These are phyloP conservation scores for Cladobotryum protrusum DNA, from an alignment of 2,329 filamentous ascomycete species.

Conservation along the genomic window DNA sequence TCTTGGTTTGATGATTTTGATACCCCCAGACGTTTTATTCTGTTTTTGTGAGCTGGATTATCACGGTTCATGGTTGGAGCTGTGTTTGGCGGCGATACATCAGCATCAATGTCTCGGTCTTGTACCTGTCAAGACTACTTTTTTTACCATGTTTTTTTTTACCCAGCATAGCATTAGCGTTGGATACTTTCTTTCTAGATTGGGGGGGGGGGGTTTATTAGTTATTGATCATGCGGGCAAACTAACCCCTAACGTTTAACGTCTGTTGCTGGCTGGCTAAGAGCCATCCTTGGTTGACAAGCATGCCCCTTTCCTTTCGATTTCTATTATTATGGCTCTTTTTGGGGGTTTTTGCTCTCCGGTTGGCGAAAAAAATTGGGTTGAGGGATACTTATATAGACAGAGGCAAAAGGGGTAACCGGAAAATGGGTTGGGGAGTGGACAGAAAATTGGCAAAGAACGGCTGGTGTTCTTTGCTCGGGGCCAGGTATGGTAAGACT, in stretches of 20 bases:
- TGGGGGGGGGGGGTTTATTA: conserved; percentile 14
- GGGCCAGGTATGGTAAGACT: not conserved
- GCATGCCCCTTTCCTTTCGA: too few relatives aligned
- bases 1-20: not conserved
- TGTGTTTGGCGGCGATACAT: not conserved
- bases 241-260: not conserved
- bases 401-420: too few relatives aligned
- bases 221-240: conserved; percentile 17
- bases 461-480: conserved; percentile 2
- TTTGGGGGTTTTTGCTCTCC: not conserved
- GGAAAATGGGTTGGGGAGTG: conserved; percentile 1
- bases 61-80: not conserved
- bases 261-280: not conserved
- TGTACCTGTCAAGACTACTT: not conserved
- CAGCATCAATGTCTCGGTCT: not conserved
- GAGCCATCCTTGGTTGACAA: too few relatives aligned
- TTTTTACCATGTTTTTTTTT: conserved; percentile 6
- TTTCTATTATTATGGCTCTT: not conserved
- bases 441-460: not conserved
- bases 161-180: conserved; percentile 18
- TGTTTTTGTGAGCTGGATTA: not conserved
- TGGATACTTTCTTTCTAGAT: conserved; percentile 5
- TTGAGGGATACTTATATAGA: too few relatives aligned
- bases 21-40: not conserved
- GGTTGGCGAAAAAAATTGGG: too few relatives aligned